Evolutionary conservation across 2,329 filamentous ascomycete species (phyloP).

Genomic region (Endothia cerciana): DNA sequence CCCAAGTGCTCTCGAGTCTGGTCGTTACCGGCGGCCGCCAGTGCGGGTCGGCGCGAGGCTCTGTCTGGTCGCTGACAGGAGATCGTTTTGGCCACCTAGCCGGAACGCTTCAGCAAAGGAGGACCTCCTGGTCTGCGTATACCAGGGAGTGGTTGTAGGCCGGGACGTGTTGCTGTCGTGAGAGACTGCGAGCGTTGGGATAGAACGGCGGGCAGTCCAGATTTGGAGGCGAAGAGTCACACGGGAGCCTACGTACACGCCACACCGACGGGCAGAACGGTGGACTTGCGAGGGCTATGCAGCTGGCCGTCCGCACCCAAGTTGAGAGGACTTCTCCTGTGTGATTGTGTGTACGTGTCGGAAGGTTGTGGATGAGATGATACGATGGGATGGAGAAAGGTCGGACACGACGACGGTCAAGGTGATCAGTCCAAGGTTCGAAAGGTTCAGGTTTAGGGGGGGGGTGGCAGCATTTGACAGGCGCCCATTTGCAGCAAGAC

Average conservation of each 20-base stretch:
- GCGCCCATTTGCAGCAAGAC: constrained; percentile 17
- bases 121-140: background rate
- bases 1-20: background rate
- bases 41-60: background rate
- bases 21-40: background rate
- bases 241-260: background rate
- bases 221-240: background rate
- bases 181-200: background rate
- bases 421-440: constrained; percentile 2
- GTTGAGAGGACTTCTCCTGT: background rate
- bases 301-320: background rate
- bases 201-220: background rate
- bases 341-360: background rate
- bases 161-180: constrained; percentile 2
- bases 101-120: background rate
- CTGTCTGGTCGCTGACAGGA: background rate
- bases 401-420: constrained; percentile 2
- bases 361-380: background rate
- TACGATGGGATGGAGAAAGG: background rate
- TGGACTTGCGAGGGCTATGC: background rate
- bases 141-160: background rate
- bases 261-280: background rate
- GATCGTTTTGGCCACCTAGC: background rate
- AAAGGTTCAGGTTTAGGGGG: constrained; percentile 2
- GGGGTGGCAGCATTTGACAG: constrained; percentile 28